phyloP scores from a whole-genome alignment of 192 early-diverging fungal genomes.

The Rhizophagus prolifer region DNA sequence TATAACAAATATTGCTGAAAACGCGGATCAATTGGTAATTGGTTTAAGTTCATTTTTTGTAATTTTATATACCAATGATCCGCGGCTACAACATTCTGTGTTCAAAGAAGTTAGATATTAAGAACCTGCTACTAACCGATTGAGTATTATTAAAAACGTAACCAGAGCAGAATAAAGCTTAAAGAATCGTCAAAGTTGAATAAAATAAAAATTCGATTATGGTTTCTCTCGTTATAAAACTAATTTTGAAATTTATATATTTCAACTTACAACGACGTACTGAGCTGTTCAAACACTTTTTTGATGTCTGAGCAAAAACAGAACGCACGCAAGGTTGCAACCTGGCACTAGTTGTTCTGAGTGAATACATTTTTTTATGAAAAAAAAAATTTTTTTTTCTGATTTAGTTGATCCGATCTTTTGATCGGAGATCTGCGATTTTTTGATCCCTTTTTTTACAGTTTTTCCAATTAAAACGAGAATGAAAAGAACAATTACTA shows the following conservation, averaged over 20 bases:
- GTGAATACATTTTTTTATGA: neutral
- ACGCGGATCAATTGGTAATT: neutral
- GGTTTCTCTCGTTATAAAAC: neutral
- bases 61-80: neutral
- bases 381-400: too few species aligned
- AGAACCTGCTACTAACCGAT: neutral
- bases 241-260: neutral
- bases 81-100: neutral
- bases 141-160: neutral
- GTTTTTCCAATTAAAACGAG: too few species aligned
- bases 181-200: neutral
- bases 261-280: conserved; percentile 2
- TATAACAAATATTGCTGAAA: neutral
- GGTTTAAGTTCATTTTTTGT: neutral
- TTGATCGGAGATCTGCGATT: neutral
- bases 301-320: neutral
- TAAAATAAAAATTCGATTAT: neutral
- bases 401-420: neutral
- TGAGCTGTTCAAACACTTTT: conserved; percentile 6
- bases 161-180: neutral
- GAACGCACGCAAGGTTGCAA: neutral
- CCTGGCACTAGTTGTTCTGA: neutral
- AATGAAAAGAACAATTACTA: neutral
- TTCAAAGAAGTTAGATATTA: neutral
- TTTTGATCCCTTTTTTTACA: too few species aligned